phyloP scores from a whole-genome alignment of 495 filamentous ascomycete genomes.

The Rhizodiscina lignyota region DNA sequence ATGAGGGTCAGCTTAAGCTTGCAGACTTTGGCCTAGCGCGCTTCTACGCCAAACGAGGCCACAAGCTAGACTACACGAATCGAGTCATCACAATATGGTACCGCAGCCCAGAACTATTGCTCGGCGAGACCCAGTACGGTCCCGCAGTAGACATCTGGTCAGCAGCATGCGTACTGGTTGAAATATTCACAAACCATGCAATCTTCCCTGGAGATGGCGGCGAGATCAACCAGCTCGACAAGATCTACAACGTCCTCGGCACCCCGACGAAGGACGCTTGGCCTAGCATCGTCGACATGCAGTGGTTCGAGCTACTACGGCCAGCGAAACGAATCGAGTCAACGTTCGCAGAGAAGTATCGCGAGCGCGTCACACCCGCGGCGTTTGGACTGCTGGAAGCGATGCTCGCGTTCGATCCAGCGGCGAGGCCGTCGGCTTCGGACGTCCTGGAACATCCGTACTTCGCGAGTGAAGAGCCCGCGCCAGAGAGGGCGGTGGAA shows the following conservation, averaged over 20 bases:
- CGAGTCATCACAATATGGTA: slow-evolving; percentile 99
- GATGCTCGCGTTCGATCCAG: slow-evolving; percentile 81
- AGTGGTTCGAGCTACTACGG: slow-evolving; percentile 85
- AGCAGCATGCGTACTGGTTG: slow-evolving; percentile 88
- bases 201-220: slow-evolving; percentile 91
- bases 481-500: slow-evolving; percentile 64
- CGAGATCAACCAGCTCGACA: slow-evolving; percentile 91
- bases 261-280: slow-evolving; percentile 73
- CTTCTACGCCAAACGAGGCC: slow-evolving; percentile 83
- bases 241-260: slow-evolving; percentile 84
- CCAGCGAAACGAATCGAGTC: slow-evolving; percentile 57
- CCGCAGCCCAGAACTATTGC: slow-evolving; percentile 77
- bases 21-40: slow-evolving; percentile 96
- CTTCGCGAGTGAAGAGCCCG: slow-evolving; percentile 70
- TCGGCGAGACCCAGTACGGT: slow-evolving; percentile 89
- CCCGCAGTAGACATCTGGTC: slow-evolving; percentile 96
- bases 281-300: slow-evolving; percentile 78
- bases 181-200: slow-evolving; percentile 89
- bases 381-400: slow-evolving; percentile 67
- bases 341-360: slow-evolving; percentile 72
- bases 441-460: slow-evolving; percentile 83
- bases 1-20: slow-evolving; percentile 71
- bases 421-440: slow-evolving; percentile 65
- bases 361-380: slow-evolving; percentile 42
- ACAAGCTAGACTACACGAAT: slow-evolving; percentile 86